Conservation (phyloP, 345 rosid genomes). For the Garcia nutans region DNA sequence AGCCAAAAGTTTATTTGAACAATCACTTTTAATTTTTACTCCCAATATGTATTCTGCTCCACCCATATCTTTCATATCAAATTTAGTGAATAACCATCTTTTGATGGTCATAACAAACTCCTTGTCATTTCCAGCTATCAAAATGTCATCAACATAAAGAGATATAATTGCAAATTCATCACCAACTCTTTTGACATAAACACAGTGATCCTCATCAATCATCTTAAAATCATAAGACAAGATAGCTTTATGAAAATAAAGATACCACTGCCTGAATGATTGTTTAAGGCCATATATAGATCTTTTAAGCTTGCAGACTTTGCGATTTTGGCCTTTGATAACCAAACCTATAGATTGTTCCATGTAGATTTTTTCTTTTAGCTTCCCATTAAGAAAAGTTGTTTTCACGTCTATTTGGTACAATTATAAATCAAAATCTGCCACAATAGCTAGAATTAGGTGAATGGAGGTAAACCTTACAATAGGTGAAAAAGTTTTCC, state of each 20-base stretch:
- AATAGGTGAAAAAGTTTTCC: neutral
- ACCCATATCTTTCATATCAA: no score
- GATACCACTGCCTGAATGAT: no score
- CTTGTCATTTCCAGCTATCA: no score
- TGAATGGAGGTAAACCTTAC: neutral
- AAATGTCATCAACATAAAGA: no score
- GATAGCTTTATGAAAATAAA: neutral
- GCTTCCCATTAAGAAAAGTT: neutral
- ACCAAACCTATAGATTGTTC: neutral
- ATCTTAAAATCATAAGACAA: neutral
- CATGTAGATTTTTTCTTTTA: neutral
- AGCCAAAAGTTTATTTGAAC: no score
- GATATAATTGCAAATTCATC: no score
- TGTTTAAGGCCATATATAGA: neutral
- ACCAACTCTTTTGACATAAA: no score
- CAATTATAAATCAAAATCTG: neutral
- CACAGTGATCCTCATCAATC: neutral
- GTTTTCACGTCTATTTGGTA: neutral
- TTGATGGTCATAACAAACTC: no score
- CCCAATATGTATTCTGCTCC: no score
- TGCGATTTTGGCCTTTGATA: neutral
- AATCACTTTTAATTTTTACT: no score
- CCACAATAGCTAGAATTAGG: neutral
- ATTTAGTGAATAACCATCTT: no score
- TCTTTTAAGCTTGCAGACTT: neutral